phyloP scores from a whole-genome alignment of 164 flowering plant genomes.

The Berberis vulgaris region DNA sequence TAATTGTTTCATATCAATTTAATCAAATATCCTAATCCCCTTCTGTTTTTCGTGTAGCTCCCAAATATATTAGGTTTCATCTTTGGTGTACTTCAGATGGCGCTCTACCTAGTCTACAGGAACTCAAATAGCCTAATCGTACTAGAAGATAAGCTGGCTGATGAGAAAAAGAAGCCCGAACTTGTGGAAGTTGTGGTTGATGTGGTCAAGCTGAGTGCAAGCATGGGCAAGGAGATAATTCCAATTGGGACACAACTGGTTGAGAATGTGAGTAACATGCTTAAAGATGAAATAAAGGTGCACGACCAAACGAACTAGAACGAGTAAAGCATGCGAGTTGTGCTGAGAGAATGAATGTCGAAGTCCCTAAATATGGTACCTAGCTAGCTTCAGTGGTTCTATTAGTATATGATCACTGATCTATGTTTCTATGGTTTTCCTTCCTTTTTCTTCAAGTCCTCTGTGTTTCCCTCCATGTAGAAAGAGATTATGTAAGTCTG shows the following conservation, averaged over 20 bases:
- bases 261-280: background rate
- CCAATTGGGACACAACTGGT: background rate
- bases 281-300: background rate
- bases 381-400: no score
- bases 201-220: background rate
- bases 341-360: no score
- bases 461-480: no score
- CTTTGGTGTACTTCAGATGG: slow-evolving; percentile 57
- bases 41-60: slow-evolving; percentile 20
- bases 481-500: no score
- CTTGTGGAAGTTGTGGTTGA: background rate
- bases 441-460: no score
- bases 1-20: background rate
- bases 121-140: slow-evolving; percentile 11
- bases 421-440: no score
- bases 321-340: no score
- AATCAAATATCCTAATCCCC: background rate
- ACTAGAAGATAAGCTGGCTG: background rate
- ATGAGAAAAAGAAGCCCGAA: background rate
- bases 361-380: no score
- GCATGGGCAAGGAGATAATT: background rate
- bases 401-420: no score
- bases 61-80: slow-evolving; percentile 60
- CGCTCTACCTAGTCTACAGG: slow-evolving; percentile 44
- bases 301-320: background rate